Base-by-base conservation (phyloP, 306 rosid genomes). In the Styphnolobium japonicum region DNA sequence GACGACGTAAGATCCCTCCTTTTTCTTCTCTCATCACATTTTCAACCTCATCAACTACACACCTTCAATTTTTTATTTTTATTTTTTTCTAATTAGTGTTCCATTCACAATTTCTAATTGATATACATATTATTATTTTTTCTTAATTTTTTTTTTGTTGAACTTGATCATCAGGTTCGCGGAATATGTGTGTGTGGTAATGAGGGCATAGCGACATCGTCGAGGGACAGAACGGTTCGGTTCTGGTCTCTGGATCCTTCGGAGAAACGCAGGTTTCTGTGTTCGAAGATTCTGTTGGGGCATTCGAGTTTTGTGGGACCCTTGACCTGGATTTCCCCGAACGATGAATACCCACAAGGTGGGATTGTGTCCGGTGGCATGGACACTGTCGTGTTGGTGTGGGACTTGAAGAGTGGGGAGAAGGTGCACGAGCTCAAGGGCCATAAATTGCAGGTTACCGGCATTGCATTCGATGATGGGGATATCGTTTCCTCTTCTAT, bases 221-320 rank as follows among this genome's bases (percentile, higher is more conserved):
- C 98, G 0, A 85, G 98, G 80, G 98, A 95, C 60, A 83, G 74
- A 73, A 88, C 98, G 16, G 84, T 95, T 80, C 85, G 98, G 89
- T 81, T 92, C 2, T 95, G 98, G 98, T 67, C 91, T 14, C 76
- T 43, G 83, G 95, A 88, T 14, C 40, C 86, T 11, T 70, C 87
- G 34, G 90, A 92, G 23, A 84, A 79, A 25, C 81, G 89, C 27
- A 85, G 82, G 78, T 92, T 73, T 42, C 58, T 31, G 25, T 84
- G 78, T n/a, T n/a, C n/a, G n/a, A n/a, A n/a, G n/a, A n/a, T n/a
- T n/a, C n/a, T n/a, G n/a, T n/a, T n/a, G n/a, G n/a, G n/a, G n/a
- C n/a, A 95, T 71, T 52, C 98, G 34, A 91, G 98, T 77, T 95
- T 95, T 56, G 98, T 95, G 37, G 98, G 98, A 10, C 98, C 98